These are phyloP conservation scores for Leccinum olivaceopallidum DNA, from an alignment of 768 basidiomycete genomes.

Conservation along the genomic window DNA sequence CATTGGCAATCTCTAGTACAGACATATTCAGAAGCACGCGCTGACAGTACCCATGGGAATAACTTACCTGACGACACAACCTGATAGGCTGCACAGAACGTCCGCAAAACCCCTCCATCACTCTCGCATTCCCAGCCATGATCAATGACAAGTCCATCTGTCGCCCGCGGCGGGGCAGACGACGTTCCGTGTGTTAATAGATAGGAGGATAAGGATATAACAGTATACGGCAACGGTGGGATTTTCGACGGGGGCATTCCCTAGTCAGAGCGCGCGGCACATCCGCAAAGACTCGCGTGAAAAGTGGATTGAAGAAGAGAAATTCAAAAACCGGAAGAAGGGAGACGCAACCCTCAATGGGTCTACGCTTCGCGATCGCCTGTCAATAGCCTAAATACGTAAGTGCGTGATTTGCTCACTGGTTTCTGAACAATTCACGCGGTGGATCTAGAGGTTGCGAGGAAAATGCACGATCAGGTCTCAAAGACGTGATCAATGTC, in stretches of 20 bases:
- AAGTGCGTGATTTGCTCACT: constrained; percentile 37
- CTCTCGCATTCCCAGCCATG: constrained; percentile 48
- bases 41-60: background rate
- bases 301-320: no score
- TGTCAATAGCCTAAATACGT: background rate
- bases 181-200: constrained; percentile 68
- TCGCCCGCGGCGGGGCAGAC: constrained; percentile 51
- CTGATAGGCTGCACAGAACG: constrained; percentile 43
- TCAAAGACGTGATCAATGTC: constrained; percentile 50
- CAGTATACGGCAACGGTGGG: constrained; percentile 35
- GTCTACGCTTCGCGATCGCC: constrained; percentile 38
- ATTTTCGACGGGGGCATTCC: constrained; percentile 24
- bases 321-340: no score
- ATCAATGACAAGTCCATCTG: constrained; percentile 56
- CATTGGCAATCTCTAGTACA: constrained; percentile 48
- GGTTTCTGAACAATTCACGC: constrained; percentile 56
- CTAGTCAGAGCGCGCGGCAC: constrained; percentile 30
- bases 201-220: constrained; percentile 60
- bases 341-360: no score
- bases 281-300: constrained; percentile 46
- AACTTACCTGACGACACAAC: constrained; percentile 62
- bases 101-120: constrained; percentile 48
- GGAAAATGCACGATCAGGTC: constrained; percentile 55
- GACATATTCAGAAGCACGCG: background rate
- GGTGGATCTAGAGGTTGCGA: constrained; percentile 47